Conservation (phyloP, 2,329 filamentous ascomycete genomes). For the Fusarium sulawesiense region DNA sequence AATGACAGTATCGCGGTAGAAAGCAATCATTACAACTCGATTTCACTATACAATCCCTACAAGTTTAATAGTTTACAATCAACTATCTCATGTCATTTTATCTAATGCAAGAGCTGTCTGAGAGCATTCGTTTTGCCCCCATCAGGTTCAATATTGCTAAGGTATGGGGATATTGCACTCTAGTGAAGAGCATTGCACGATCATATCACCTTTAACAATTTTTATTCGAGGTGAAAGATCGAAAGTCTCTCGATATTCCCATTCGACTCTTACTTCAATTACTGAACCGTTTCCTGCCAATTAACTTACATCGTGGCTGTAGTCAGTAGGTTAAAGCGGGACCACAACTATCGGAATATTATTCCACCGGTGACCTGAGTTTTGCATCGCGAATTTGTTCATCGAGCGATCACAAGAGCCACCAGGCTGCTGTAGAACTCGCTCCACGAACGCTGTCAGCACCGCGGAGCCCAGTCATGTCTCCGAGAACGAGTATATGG, state of each 20-base stretch:
- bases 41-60: no score
- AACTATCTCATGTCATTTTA: background rate
- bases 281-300: background rate
- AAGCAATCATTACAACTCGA: no score
- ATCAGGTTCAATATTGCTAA: background rate
- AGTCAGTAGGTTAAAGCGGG: slow-evolving; percentile 33
- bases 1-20: background rate
- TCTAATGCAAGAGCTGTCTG: background rate
- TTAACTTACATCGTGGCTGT: background rate
- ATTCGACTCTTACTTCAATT: background rate
- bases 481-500: slow-evolving; percentile 51
- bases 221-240: background rate
- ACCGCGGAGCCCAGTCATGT: slow-evolving; percentile 50
- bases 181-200: background rate
- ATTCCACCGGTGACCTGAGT: slow-evolving; percentile 40
- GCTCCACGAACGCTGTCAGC: slow-evolving; percentile 45
- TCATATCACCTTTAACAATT: background rate
- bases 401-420: slow-evolving; percentile 40
- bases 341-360: slow-evolving; percentile 30
- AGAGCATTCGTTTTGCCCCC: background rate
- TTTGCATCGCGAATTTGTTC: slow-evolving; percentile 44
- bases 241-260: background rate
- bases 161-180: background rate
- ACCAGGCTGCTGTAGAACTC: slow-evolving; percentile 38
- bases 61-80: fast-evolving